Conservation (phyloP, 1,284 basidiomycete species). For the Cryptococcus amylolentus region DNA sequence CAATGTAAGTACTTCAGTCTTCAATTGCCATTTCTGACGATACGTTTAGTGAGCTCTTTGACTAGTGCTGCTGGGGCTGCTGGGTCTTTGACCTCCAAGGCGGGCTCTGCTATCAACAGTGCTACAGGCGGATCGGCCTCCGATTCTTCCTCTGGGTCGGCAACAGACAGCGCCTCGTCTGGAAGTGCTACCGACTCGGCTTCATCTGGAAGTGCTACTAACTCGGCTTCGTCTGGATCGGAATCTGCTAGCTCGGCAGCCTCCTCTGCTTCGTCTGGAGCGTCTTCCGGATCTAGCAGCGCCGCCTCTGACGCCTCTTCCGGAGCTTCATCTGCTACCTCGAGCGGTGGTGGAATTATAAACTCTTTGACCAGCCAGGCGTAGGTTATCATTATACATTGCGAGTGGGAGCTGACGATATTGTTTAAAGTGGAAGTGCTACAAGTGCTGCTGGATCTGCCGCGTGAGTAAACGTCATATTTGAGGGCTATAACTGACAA, state of each 20-base stretch:
- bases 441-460: not conserved
- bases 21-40: not conserved
- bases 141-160: slow-evolving; percentile 11
- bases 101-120: slow-evolving; percentile 3
- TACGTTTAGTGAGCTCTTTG: not conserved
- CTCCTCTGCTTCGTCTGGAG: not conserved
- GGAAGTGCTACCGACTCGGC: slow-evolving; percentile 9
- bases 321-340: slow-evolving; percentile 2
- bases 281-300: not conserved
- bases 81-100: slow-evolving; percentile 5
- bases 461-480: not conserved
- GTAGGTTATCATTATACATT: too few species aligned
- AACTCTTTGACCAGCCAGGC: not conserved
- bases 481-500: too few species aligned
- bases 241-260: slow-evolving; percentile 2
- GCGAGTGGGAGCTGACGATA: too few species aligned
- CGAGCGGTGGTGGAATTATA: not conserved
- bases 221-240: slow-evolving; percentile 2
- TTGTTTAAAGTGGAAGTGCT: not conserved
- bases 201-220: slow-evolving; percentile 6
- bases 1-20: slow-evolving; percentile 8
- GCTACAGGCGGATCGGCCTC: slow-evolving; percentile 11
- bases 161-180: slow-evolving; percentile 7
- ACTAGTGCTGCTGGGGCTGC: slow-evolving; percentile 2
- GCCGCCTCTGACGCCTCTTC: not conserved